A percentile compares a stretch with the other conserved stretches of the same genome.
Conservation (phyloP, 2,329 filamentous ascomycete genomes). For the Coleophoma crateriformis region DNA sequence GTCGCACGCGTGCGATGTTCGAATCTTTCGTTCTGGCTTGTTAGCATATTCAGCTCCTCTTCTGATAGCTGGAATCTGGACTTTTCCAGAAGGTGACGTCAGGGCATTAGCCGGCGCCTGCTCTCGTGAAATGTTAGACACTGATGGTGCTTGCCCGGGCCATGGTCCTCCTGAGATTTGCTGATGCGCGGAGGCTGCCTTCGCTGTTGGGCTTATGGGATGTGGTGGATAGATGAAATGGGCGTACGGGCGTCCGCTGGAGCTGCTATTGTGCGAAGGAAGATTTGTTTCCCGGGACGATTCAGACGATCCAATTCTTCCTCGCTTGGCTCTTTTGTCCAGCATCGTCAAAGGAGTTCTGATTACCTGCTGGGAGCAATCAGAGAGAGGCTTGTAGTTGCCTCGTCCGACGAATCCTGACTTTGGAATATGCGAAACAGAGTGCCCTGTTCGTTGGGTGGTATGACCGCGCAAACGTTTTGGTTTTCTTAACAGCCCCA, state of each 20-base stretch:
- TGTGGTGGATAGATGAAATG: too few species aligned
- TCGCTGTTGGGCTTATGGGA: too few species aligned
- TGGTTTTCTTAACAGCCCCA: too few species aligned
- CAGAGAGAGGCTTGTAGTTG: not conserved
- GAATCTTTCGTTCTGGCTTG: constrained; percentile 10
- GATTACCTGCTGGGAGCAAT: not conserved
- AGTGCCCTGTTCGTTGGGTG: too few species aligned
- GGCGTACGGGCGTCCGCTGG: too few species aligned
- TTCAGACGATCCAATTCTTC: not conserved
- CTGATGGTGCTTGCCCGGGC: too few species aligned
- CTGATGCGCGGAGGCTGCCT: too few species aligned
- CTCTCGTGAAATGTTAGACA: too few species aligned
- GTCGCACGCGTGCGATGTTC: constrained; percentile 26
- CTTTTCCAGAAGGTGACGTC: constrained; percentile 12
- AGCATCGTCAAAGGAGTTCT: not conserved
- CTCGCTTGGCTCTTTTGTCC: not conserved
- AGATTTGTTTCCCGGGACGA: not conserved
- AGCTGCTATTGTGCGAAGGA: not conserved
- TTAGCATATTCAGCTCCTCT: constrained; percentile 2
- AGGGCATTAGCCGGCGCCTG: not conserved
- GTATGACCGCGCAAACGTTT: too few species aligned
- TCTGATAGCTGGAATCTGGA: constrained; percentile 16
- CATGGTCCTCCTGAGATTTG: too few species aligned
- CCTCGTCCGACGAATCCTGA: not conserved
- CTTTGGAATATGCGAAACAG: too few species aligned